A percentile compares a stretch with the other conserved stretches of the same genome.
Conservation (phyloP, 2,329 filamentous ascomycete genomes). For the Fusarium nisikadoi region DNA sequence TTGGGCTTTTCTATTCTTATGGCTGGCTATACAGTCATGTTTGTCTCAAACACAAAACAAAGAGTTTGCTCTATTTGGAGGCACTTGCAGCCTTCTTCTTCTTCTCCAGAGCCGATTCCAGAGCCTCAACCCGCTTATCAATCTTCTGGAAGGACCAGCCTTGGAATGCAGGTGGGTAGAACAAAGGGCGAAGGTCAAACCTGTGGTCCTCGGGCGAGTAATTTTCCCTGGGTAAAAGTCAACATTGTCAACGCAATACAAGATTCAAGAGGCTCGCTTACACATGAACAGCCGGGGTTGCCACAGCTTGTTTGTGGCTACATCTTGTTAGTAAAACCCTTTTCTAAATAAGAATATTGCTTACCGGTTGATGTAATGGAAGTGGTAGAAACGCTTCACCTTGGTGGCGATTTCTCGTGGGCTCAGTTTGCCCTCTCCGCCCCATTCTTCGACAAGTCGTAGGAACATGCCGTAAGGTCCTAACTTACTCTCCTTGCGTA, state of each 20-base stretch:
- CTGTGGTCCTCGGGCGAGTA: conserved; percentile 45
- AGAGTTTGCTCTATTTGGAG: not conserved
- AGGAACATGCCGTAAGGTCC: conserved; percentile 55
- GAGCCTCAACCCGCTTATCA: conserved; percentile 49
- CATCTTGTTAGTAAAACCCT: not conserved
- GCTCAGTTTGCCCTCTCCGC: conserved; percentile 42
- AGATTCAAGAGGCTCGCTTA: not conserved
- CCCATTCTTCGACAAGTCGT: conserved; percentile 54
- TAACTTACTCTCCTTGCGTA: conserved; percentile 56
- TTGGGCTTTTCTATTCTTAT: not conserved
- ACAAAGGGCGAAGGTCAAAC: conserved; percentile 41
- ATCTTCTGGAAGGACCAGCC: conserved; percentile 54
- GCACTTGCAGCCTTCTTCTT: conserved; percentile 8
- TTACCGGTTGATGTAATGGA: conserved; percentile 21
- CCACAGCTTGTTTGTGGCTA: conserved; percentile 25
- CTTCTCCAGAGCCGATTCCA: conserved; percentile 43
- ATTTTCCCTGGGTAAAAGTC: not conserved
- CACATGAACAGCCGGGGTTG: conserved; percentile 22
- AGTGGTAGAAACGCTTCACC: conserved; percentile 52
- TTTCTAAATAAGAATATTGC: not conserved
- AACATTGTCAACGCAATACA: not conserved
- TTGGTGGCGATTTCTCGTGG: conserved; percentile 51
- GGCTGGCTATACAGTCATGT: not conserved
- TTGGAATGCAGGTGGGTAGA: conserved; percentile 50
- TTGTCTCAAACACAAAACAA: not conserved